These are phyloP conservation scores for Mycena vitilis DNA, from an alignment of 768 basidiomycete species.

Conservation along the genomic window DNA sequence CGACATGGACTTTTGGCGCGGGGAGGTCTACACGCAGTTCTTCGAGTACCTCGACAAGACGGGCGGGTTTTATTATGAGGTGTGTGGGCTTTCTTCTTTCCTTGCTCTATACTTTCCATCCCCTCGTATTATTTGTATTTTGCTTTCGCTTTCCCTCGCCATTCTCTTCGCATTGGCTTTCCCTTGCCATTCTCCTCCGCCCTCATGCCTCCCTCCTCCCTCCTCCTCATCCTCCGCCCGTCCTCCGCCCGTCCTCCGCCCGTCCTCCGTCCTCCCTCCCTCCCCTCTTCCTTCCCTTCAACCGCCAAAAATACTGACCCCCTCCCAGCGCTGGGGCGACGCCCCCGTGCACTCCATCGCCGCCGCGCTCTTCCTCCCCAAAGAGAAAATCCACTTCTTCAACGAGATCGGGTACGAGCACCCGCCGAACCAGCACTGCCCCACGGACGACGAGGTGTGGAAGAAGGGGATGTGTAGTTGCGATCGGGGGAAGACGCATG, in stretches of 20 bases:
- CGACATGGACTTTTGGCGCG: conserved; percentile 72
- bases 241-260: too few species aligned
- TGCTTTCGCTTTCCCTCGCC: too few species aligned
- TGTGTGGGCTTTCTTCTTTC: conserved; percentile 51
- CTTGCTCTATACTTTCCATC: conserved; percentile 31
- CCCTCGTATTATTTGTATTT: too few species aligned
- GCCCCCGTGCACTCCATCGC: conserved; percentile 80
- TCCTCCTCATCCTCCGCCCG: conserved; percentile 36
- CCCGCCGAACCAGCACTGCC: conserved; percentile 66
- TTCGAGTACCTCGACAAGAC: conserved; percentile 70
- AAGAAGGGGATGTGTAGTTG: conserved; percentile 59
- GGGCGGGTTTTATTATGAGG: conserved; percentile 79
- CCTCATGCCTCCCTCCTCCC: conserved; percentile 34
- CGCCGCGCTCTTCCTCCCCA: conserved; percentile 69
- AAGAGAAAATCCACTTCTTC: conserved; percentile 62
- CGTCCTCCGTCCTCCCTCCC: conserved; percentile 28
- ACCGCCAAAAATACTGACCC: conserved; percentile 36
- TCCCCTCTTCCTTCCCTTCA: conserved; percentile 51
- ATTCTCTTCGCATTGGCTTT: too few species aligned
- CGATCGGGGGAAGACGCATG: conserved; percentile 66
- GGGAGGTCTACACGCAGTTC: conserved; percentile 71
- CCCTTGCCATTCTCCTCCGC: too few species aligned
- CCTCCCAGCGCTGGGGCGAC: conserved; percentile 60
- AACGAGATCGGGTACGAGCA: conserved; percentile 53
- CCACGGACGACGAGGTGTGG: conserved; percentile 48